Conservation (phyloP, 495 filamentous ascomycete species). For the Collariella sp. region DNA sequence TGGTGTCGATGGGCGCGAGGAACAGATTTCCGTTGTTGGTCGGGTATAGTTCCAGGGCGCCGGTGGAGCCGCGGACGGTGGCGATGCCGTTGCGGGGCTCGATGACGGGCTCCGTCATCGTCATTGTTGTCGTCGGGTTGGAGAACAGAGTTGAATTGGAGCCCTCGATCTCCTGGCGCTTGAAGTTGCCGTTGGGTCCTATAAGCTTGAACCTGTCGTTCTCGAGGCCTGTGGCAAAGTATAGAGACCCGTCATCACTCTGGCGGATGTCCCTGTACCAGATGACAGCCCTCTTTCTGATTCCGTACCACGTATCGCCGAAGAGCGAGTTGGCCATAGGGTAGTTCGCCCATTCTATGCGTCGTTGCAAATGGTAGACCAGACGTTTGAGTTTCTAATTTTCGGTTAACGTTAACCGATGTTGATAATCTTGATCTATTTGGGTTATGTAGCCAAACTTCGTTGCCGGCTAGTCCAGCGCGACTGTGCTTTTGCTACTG, state of each 20-base stretch:
- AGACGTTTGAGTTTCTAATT: background rate
- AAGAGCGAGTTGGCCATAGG: background rate
- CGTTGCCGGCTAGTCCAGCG: background rate
- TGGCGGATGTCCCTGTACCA: background rate
- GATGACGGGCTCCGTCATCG: no score
- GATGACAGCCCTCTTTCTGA: background rate
- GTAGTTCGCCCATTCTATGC: background rate
- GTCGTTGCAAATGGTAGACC: background rate
- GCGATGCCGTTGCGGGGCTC: background rate
- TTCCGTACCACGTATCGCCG: background rate
- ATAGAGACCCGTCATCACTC: background rate
- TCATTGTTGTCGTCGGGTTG: background rate
- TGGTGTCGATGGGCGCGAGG: background rate
- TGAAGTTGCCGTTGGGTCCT: background rate
- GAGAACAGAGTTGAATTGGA: background rate
- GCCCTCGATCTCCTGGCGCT: background rate
- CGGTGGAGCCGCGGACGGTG: slow-evolving; percentile 1
- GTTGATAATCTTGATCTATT: background rate
- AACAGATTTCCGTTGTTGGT: slow-evolving; percentile 13
- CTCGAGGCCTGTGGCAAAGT: background rate
- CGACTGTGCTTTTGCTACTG: background rate
- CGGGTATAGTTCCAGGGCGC: slow-evolving; percentile 2
- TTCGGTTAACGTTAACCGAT: background rate
- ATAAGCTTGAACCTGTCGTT: background rate
- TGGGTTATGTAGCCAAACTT: background rate